A percentile compares a stretch with the other conserved stretches of the same genome.
Conservation (phyloP, 2,329 filamentous ascomycete species). For the Calonectria fujianensis region DNA sequence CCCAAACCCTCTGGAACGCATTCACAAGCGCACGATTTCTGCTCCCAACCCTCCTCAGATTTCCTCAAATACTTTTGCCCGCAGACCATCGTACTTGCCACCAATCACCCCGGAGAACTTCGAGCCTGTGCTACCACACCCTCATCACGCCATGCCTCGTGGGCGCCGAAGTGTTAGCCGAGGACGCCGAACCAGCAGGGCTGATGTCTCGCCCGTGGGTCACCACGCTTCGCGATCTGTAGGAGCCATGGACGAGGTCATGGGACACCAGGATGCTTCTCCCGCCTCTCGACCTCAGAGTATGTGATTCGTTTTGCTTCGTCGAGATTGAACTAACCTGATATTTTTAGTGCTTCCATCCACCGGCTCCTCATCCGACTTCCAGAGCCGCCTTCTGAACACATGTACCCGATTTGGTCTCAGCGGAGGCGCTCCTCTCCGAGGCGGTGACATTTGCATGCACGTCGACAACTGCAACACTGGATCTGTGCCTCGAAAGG, state of each 20-base stretch:
- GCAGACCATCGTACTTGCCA: slow-evolving; percentile 47
- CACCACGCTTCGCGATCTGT: slow-evolving; percentile 39
- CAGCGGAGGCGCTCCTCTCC: slow-evolving; percentile 42
- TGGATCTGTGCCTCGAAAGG: slow-evolving; percentile 79
- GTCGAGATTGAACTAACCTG: slow-evolving; percentile 27
- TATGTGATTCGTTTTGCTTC: slow-evolving; percentile 23
- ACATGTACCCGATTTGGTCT: slow-evolving; percentile 46
- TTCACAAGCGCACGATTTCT: slow-evolving; percentile 70
- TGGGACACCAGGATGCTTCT: slow-evolving; percentile 32
- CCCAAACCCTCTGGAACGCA: slow-evolving; percentile 50
- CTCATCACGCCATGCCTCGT: slow-evolving; percentile 42
- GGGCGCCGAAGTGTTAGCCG: slow-evolving; percentile 40
- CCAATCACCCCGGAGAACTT: slow-evolving; percentile 43
- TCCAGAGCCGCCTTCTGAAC: slow-evolving; percentile 49
- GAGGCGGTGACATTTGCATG: slow-evolving; percentile 67
- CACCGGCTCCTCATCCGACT: slow-evolving; percentile 34
- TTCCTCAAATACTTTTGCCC: slow-evolving; percentile 45
- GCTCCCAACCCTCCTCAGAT: slow-evolving; percentile 66
- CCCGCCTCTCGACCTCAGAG: slow-evolving; percentile 39
- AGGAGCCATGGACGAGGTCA: slow-evolving; percentile 35
- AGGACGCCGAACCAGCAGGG: slow-evolving; percentile 42
- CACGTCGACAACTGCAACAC: slow-evolving; percentile 76
- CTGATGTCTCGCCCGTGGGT: slow-evolving; percentile 41
- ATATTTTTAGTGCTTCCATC: slow-evolving; percentile 12
- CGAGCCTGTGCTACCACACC: slow-evolving; percentile 44